These are phyloP conservation scores for Coleophoma crateriformis DNA, from an alignment of 2,329 filamentous ascomycete genomes.

Conservation along the genomic window DNA sequence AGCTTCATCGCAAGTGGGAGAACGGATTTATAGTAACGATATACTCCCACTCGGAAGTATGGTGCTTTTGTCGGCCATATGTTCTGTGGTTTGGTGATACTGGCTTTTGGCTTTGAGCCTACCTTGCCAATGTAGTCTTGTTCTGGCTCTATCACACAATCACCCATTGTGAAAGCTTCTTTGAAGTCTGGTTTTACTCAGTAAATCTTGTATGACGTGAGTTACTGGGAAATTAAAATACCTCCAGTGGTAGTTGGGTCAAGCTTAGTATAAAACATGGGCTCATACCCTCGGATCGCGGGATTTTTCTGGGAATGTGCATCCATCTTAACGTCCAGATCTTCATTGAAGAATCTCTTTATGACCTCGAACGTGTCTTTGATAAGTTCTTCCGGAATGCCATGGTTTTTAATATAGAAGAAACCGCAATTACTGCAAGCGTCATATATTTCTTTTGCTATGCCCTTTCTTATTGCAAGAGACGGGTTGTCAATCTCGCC, in stretches of 20 bases:
- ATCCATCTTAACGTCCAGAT: slow-evolving; percentile 27
- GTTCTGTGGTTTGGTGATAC: slow-evolving; percentile 26
- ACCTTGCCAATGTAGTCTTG: slow-evolving; percentile 26
- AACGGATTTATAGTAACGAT: slow-evolving; percentile 38
- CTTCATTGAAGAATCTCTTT: slow-evolving; percentile 26
- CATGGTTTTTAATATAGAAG: slow-evolving; percentile 28
- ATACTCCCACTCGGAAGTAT: slow-evolving; percentile 35
- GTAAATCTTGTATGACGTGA: neutral
- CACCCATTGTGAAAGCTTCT: slow-evolving; percentile 32
- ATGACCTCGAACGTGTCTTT: slow-evolving; percentile 20
- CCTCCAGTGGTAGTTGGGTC: slow-evolving; percentile 20
- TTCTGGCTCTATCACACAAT: slow-evolving; percentile 30
- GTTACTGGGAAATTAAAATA: slow-evolving; percentile 4
- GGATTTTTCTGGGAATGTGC: slow-evolving; percentile 30
- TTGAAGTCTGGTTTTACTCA: slow-evolving; percentile 8
- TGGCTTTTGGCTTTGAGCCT: slow-evolving; percentile 16
- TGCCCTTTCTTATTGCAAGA: slow-evolving; percentile 13
- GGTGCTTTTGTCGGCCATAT: slow-evolving; percentile 29
- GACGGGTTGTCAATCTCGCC: slow-evolving; percentile 17
- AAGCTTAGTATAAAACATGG: neutral
- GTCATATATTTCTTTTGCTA: slow-evolving; percentile 19
- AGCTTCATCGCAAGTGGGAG: slow-evolving; percentile 39
- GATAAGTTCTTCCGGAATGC: slow-evolving; percentile 16
- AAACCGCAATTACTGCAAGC: slow-evolving; percentile 24
- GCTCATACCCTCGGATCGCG: slow-evolving; percentile 12